Base-by-base conservation (phyloP, 805 yeast genomes). In the Barnettozyma californica region DNA sequence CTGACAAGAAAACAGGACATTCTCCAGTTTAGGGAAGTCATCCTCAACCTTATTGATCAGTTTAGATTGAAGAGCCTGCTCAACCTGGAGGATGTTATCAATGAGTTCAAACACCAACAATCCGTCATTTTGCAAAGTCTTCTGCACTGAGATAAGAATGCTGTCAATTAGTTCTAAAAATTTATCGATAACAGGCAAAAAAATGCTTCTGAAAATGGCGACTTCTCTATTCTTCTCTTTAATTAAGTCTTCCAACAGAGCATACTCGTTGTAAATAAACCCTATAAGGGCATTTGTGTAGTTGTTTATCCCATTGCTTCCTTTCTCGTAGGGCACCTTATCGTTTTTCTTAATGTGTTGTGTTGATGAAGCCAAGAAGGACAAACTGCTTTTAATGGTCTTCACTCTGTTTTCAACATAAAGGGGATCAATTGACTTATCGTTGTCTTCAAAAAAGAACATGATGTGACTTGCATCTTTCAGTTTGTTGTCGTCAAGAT, bases 71-170 rank as follows among this genome's bases (percentile, higher is more conserved):
- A 49, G 31, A 8, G 49, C 44, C 21, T 21, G 23, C 31, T 49
- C 49, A 20, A 76, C 61, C 23, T 63, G 62, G 25, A 65, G 65
- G 7, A 70, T 63, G 49, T 71, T 66, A 46, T 83, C 87, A 14
- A 81, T 70, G 23, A 85, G 58, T 55, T 84, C 90, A 64, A 80
- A 81, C 20, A 73, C 69, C 47, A 80, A 64, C 10, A 80, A 60
- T 3, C 81, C 80, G 50, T 80, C 78, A 21, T 73, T 71, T 9
- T 68, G 68, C 29, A 74, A 55, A 47, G 75, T 71, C 31, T 59
- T 57, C 38, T 70, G 71, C 8, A 79, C 71, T 40, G 69, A 65
- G 4, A 62, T 60, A 5, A 72, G 54, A 36, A 80, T 68, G 9
- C 58, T 55, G 13, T 66, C 64, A 26, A 73, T 64, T 25, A 78